Evolutionary conservation across 306 rosid species (phyloP), one percentile per base, ranked within the genome.

Genomic region (Ammopiptanthus mongolicus): DNA sequence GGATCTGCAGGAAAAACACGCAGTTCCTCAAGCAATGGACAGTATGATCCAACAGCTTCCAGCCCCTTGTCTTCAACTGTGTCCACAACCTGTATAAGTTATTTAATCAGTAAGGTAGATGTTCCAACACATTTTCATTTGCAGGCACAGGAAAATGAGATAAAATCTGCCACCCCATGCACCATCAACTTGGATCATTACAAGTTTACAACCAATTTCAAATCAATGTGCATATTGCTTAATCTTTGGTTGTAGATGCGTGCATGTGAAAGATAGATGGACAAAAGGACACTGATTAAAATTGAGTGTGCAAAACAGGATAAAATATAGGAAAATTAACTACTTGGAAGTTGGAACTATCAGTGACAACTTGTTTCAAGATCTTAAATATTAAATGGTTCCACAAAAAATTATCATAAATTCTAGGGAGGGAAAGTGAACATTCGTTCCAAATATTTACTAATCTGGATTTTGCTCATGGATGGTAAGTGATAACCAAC

Each of bases 1-100:
- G 93, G 95, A 76, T 88, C 90, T 6, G 84, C 74, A 17, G 98
- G 98, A 74, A 88, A 90, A 69, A 93, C 96, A 28, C 96, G 92
- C 55, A 93, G 90, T 58, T 93, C 98, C 90, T 92, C 96, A 10
- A 92, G 92, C 78, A 88, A 62, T 62, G 97, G 96, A 82, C 97
- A 90, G 47, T 83, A 62, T 18, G 78, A 68, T 75, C 98, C 96
- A 22, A 90, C 92, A 7, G 97, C 97, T 76, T 88, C 89, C 51
- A 90, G 83, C 62, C 97, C 97, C 80, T 82, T 88, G 84, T 92
- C 98, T 81, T 87, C 92, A 42, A 92, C 90, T 0, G 92, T 87
- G 84, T 92, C 98, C 68, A 87, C 79, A 60, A 92, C 92, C 98
- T 92, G 84, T 42, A 80, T 68, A 71, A 77, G 58, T 46, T 79